phyloP scores from a whole-genome alignment of 371 early-diverging fungal species.

The Mucor circinelloides region DNA sequence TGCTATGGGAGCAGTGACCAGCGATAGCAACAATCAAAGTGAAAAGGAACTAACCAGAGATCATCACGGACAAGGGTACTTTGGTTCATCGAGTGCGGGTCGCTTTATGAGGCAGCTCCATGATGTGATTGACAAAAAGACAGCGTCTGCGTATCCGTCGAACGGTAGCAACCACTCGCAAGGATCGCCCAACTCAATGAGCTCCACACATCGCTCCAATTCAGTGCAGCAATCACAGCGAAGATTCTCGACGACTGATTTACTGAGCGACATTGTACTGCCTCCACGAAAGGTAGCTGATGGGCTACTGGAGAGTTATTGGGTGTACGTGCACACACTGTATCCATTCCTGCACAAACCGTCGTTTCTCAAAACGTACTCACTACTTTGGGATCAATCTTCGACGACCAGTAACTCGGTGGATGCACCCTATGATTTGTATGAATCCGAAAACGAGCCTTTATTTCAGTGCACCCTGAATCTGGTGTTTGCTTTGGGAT shows the following conservation, averaged over 20 bases:
- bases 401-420: not conserved
- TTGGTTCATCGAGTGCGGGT: slow-evolving; percentile 32
- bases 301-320: slow-evolving; percentile 21
- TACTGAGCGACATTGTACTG: slow-evolving; percentile 21
- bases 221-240: not conserved
- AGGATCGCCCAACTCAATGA: slow-evolving; percentile 5
- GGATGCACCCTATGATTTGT: not conserved
- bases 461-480: slow-evolving; percentile 33
- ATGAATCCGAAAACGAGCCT: slow-evolving; percentile 27
- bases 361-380: slow-evolving; percentile 27
- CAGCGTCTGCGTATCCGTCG: slow-evolving; percentile 1
- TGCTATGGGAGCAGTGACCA: slow-evolving; percentile 30
- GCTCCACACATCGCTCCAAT: not conserved
- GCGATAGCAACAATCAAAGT: slow-evolving; percentile 8
- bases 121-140: slow-evolving; percentile 28
- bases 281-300: slow-evolving; percentile 33
- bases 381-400: slow-evolving; percentile 18
- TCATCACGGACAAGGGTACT: slow-evolving; percentile 22
- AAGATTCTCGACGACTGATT: not conserved
- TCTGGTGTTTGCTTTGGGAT: slow-evolving; percentile 32
- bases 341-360: slow-evolving; percentile 33
- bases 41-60: not conserved
- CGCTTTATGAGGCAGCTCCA: slow-evolving; percentile 30
- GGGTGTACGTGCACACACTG: slow-evolving; percentile 29
- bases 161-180: not conserved